Percentiles rank a stretch among this genome's conserved stretches.
Evolutionary conservation across 345 rosid species (phyloP).

Genomic region (Turnera subulata): DNA sequence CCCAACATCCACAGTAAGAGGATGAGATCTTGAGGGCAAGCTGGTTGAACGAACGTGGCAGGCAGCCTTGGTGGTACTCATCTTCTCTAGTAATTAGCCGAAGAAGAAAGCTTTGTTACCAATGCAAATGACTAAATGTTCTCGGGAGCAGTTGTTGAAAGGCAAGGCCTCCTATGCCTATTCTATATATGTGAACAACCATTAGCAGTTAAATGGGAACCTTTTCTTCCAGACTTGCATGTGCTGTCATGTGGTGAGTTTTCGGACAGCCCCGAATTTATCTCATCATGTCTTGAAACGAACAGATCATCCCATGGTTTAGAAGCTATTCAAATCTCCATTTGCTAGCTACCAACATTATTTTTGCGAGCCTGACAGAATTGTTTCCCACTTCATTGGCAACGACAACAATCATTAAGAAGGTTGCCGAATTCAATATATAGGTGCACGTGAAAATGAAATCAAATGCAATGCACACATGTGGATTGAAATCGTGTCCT

Average conservation of each 20-base stretch:
- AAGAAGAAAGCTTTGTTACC: background rate
- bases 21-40: constrained; percentile 32
- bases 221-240: background rate
- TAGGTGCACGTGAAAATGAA: too few species aligned
- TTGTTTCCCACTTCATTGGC: constrained; percentile 1
- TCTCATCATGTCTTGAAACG: background rate
- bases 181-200: background rate
- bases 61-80: background rate
- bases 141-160: background rate
- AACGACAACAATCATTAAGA: background rate
- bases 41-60: constrained; percentile 31
- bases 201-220: background rate
- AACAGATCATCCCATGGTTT: background rate
- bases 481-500: background rate
- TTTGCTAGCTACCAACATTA: too few species aligned
- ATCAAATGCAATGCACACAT: background rate
- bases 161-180: background rate
- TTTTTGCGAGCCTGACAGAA: background rate
- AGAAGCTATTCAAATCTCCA: background rate
- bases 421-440: background rate
- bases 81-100: background rate
- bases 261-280: background rate
- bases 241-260: background rate
- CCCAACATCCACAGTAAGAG: constrained; percentile 25
- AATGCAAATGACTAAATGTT: too few species aligned